Evolutionary conservation across 768 basidiomycete species (phyloP).

Genomic region (Mycena albidolilacea): DNA sequence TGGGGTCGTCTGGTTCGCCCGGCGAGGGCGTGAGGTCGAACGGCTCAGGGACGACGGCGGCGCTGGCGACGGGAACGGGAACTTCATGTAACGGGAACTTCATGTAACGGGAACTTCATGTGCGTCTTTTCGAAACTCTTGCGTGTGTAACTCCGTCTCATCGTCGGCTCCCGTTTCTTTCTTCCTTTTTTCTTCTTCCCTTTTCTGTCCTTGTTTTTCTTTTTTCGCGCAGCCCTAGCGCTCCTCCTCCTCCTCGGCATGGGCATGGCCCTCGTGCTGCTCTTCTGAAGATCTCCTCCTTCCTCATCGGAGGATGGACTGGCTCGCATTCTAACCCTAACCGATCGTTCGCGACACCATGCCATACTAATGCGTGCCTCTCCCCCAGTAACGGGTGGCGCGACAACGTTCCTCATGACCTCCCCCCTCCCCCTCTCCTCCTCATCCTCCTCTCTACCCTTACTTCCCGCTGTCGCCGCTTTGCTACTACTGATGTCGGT

Average conservation of each 20-base stretch:
- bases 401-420: no score
- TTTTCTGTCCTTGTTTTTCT: neutral
- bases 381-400: no score
- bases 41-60: neutral
- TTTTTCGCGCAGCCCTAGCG: neutral
- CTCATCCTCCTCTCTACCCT: no score
- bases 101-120: neutral
- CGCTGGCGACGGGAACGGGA: no score
- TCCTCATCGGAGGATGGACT: no score
- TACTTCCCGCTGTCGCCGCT: no score
- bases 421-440: no score
- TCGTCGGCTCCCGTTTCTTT: neutral
- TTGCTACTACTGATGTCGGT: constrained; percentile 56
- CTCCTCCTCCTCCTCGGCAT: constrained; percentile 2
- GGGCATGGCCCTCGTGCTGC: neutral
- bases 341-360: no score
- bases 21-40: neutral
- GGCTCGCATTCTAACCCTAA: no score
- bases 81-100: no score
- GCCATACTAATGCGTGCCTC: no score
- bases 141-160: neutral
- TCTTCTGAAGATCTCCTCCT: constrained; percentile 3
- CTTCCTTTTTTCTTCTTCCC: neutral
- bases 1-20: constrained; percentile 15
- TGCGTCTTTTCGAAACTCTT: neutral